phyloP scores from a whole-genome alignment of 2,329 filamentous ascomycete genomes.

The Tolypocladium pustulatum region DNA sequence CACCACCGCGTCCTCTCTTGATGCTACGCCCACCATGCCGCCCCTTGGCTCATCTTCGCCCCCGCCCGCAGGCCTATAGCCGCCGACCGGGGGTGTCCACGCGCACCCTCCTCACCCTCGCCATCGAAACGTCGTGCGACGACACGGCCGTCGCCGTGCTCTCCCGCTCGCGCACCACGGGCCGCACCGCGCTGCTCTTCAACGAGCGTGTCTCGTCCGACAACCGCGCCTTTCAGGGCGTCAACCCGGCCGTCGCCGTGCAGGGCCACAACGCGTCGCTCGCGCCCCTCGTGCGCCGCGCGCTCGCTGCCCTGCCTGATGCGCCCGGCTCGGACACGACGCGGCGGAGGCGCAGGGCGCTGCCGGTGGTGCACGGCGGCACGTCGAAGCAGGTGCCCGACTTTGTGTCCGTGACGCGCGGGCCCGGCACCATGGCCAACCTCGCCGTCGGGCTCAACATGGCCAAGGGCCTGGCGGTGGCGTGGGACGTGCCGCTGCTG shows the following conservation, averaged over 20 bases:
- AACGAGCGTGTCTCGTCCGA: conserved; percentile 75
- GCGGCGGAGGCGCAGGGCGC: conserved; percentile 7
- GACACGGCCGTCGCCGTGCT: conserved; percentile 85
- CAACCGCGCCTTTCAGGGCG: conserved; percentile 62
- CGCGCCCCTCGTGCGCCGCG: conserved; percentile 54
- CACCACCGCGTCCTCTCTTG: background rate
- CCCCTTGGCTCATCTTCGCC: background rate
- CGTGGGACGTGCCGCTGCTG: conserved; percentile 73
- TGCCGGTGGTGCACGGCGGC: no score
- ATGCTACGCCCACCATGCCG: conserved; percentile 4
- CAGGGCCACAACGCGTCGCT: conserved; percentile 65
- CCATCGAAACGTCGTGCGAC: conserved; percentile 82
- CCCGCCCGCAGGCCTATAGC: background rate
- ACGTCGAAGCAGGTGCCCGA: no score
- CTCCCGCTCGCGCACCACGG: conserved; percentile 35
- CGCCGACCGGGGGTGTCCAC: background rate
- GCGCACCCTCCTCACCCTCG: conserved; percentile 45
- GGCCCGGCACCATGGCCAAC: conserved; percentile 78
- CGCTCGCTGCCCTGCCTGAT: conserved; percentile 42
- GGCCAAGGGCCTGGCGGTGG: conserved; percentile 77
- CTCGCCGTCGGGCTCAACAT: conserved; percentile 69
- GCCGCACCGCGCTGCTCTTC: conserved; percentile 54
- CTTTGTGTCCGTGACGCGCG: conserved; percentile 80
- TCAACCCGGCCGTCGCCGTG: conserved; percentile 69
- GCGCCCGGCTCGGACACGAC: background rate